Base-by-base conservation (phyloP, 176 grass and related monocot species). In the Paspalum vaginatum region DNA sequence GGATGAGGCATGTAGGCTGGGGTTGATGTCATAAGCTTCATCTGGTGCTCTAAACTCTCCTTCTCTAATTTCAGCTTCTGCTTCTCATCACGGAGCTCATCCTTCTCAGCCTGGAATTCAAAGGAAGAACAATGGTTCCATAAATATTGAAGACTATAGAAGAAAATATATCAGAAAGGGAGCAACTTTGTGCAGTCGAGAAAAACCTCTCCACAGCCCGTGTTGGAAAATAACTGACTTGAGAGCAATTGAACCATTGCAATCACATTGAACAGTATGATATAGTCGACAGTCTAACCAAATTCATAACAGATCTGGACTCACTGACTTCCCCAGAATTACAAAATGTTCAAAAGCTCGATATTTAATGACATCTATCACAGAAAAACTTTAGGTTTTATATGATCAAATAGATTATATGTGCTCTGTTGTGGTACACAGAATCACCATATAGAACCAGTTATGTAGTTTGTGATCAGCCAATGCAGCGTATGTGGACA, bases 1-100 rank as follows among this genome's bases (percentile, higher is more conserved):
- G 83, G 83, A n/a, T 88, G 88, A 71, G 86, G 79, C 81, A 91
- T 88, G 78, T 86, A 91, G 57, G 85, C 59, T 18, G 88, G 83
- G 67, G 80, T 83, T 43, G 82, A 21, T 2, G 71, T 81, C 85
- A 91, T 27, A 70, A 94, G 83, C 53, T 94, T 94, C 74, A 91
- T 70, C 79, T 94, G 80, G 72, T 91, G 86, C 71, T 91, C 92
- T 44, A 94, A 80, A 65, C 53, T 66, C 21, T 94, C 92, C 54
- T 86, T 94, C 71, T 91, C 92, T 73, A 75, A 50, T 83, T 89
- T 94, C 66, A 91, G 59, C 67, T 72, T 94, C 49, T 89, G 88
- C 72, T 94, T 94, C 86, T 94, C 92, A 22, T 94, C 88, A 11
- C 88, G 86, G 72, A 94, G 86, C n/a, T 94, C 92, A 37, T 88